Evolutionary conservation across 225 moss, liverwort and hornwort genomes (phyloP), one percentile per base, ranked within the genome.

Genomic region (Ulota crispa): DNA sequence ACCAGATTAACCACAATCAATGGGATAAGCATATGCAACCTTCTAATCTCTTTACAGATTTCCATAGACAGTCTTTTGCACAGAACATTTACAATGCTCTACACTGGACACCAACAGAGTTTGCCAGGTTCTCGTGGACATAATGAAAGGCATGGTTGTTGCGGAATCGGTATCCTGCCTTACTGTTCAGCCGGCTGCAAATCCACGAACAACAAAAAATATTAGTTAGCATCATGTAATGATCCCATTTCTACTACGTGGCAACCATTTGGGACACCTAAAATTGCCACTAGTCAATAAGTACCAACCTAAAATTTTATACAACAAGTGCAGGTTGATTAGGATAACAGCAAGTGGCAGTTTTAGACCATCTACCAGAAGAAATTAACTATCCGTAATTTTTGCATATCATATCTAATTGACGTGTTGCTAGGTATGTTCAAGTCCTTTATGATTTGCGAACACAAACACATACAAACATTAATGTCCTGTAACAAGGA

Each of bases 111-210:
- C 41, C 18, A 60, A 30, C 50, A 74, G 68, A 34, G 45, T 14
- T 70, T 16, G 56, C 32, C 69, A 61, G 21, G 18, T 50, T 52
- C 41, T 41, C 41, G 72, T 50, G 50, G 21, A 31, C 72, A 50
- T 42, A 2, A 39, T 36, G 73, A 3, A 14, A 32, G 73, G 8
- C 9, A 36, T 37, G 41, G 63, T 67, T 65, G 66, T 65, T 21
- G 68, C 53, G 21, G 64, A 70, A 70, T 43, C 5, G 9, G 7
- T 30, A 6, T 56, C n/a, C 24, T 63, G 6, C 28, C 43, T 69
- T 55, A 82, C 63, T 79, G 42, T 50, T 79, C 86, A 6, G 79
- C 55, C 1, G 78, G 4, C 86, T 86, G 86, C 64, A 82, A 63
- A 42, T 1, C 28, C 27, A 42, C 11, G 5, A 55, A 62, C 5